Conservation (phyloP, 345 rosid species). For the Eucalyptus regnans region DNA sequence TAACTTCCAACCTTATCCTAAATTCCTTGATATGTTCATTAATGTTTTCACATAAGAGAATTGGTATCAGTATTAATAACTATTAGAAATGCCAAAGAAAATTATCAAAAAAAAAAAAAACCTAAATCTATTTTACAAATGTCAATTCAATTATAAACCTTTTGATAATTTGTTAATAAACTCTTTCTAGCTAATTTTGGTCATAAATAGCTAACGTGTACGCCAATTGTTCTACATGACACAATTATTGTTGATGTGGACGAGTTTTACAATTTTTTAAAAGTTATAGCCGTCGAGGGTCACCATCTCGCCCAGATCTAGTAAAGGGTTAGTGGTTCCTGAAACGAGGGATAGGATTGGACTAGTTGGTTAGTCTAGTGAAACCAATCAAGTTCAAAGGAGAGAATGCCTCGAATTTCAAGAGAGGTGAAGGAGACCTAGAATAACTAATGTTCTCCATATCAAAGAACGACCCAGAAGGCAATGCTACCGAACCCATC, state of each 20-base stretch:
- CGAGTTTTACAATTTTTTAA: too few relatives aligned
- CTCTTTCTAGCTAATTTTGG: fast-evolving
- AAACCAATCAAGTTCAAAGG: too few relatives aligned
- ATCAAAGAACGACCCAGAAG: fast-evolving
- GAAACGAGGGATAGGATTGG: fast-evolving
- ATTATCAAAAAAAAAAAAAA: background rate
- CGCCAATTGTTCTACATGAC: fast-evolving
- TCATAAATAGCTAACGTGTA: fast-evolving
- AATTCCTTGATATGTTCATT: background rate
- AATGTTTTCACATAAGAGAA: background rate
- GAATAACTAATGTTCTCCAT: too few relatives aligned
- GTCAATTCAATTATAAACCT: background rate
- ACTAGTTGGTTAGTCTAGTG: fast-evolving
- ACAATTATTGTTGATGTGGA: too few relatives aligned
- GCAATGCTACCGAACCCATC: too few relatives aligned
- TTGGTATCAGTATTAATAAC: background rate
- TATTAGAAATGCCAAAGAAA: too few relatives aligned
- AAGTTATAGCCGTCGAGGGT: fast-evolving
- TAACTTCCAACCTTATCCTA: background rate
- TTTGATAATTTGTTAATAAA: background rate
- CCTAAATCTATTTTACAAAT: background rate
- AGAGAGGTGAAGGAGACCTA: too few relatives aligned
- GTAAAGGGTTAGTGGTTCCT: too few relatives aligned
- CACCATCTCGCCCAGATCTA: fast-evolving
- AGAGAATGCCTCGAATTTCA: too few relatives aligned